These are phyloP conservation scores for Lagenaria siceraria DNA, from an alignment of 306 rosid species.

Conservation along the genomic window DNA sequence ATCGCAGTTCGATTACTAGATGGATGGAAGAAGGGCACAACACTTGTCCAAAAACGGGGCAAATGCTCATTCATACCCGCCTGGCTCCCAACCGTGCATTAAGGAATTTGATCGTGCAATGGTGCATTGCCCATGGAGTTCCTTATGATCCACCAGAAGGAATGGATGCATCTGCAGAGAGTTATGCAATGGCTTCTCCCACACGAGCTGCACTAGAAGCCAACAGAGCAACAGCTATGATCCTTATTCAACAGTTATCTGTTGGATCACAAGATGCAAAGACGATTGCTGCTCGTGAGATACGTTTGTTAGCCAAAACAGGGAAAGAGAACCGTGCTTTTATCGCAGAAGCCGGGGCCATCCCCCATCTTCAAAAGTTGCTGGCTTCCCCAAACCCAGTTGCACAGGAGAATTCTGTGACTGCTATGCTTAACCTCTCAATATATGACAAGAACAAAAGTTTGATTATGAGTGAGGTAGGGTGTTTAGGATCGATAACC, in stretches of 20 bases:
- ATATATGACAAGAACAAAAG: constrained; percentile 78
- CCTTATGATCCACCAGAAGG: constrained; percentile 61
- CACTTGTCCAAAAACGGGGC: constrained; percentile 87
- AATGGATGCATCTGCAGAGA: constrained; percentile 29
- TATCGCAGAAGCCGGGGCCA: constrained; percentile 92
- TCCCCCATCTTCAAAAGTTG: constrained; percentile 57
- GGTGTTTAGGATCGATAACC: constrained; percentile 65
- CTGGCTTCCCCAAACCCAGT: constrained; percentile 49
- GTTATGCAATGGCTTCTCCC: constrained; percentile 49
- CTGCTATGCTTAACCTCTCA: constrained; percentile 86
- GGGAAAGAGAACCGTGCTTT: constrained; percentile 81
- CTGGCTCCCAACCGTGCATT: constrained; percentile 70
- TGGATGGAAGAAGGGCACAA: constrained; percentile 97
- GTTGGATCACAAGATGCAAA: constrained; percentile 41
- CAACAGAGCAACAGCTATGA: constrained; percentile 49
- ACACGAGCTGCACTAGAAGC: constrained; percentile 66
- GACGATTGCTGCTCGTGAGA: constrained; percentile 84
- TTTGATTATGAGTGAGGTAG: constrained; percentile 64
- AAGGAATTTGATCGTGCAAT: constrained; percentile 74
- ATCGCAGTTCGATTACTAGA: constrained; percentile 63
- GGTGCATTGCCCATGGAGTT: constrained; percentile 67
- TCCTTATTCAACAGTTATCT: constrained; percentile 65
- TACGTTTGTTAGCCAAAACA: constrained; percentile 74
- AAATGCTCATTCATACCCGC: constrained; percentile 50
- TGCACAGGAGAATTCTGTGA: constrained; percentile 90